Evolutionary conservation across 2,329 filamentous ascomycete genomes (phyloP).

Genomic region (Arthrobotrys megalospora): DNA sequence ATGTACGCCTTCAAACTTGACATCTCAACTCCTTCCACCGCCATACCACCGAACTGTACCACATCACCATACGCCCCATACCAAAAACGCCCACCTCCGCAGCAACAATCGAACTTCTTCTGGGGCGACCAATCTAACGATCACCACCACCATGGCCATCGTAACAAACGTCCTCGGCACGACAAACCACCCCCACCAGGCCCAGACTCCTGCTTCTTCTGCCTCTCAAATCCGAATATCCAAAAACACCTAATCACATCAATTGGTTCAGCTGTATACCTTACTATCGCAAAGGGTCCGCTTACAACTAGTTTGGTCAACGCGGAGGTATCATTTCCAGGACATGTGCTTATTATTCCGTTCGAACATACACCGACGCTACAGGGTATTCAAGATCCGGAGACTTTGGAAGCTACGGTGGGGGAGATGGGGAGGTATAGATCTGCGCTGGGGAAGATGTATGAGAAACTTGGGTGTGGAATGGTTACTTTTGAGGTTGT

Average conservation of each 20-base stretch:
- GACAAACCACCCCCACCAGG: constrained; percentile 74
- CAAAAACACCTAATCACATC: constrained; percentile 90
- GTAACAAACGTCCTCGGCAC: constrained; percentile 69
- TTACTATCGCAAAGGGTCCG: constrained; percentile 93
- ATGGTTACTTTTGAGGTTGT: constrained; percentile 94
- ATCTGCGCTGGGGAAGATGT: constrained; percentile 82
- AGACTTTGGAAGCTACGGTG: constrained; percentile 71
- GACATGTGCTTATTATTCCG: constrained; percentile 92
- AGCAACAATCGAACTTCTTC: constrained; percentile 71
- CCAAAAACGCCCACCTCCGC: constrained; percentile 68
- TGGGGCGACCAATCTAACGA: constrained; percentile 69
- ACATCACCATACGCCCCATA: constrained; percentile 79
- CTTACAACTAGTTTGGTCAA: constrained; percentile 81
- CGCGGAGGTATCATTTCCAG: constrained; percentile 77
- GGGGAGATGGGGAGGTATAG: constrained; percentile 88
- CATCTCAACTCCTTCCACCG: constrained; percentile 72
- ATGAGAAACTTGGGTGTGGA: constrained; percentile 75
- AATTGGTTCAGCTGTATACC: constrained; percentile 87
- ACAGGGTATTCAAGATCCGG: constrained; percentile 74
- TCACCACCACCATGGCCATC: constrained; percentile 68
- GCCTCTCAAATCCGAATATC: constrained; percentile 86
- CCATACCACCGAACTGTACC: constrained; percentile 80
- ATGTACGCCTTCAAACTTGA: constrained; percentile 78
- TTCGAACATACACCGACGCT: constrained; percentile 85
- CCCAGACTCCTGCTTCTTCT: constrained; percentile 93